Evolutionary conservation across 2,329 filamentous ascomycete genomes (phyloP).

Genomic region (Pseudogymnoascus sp.): DNA sequence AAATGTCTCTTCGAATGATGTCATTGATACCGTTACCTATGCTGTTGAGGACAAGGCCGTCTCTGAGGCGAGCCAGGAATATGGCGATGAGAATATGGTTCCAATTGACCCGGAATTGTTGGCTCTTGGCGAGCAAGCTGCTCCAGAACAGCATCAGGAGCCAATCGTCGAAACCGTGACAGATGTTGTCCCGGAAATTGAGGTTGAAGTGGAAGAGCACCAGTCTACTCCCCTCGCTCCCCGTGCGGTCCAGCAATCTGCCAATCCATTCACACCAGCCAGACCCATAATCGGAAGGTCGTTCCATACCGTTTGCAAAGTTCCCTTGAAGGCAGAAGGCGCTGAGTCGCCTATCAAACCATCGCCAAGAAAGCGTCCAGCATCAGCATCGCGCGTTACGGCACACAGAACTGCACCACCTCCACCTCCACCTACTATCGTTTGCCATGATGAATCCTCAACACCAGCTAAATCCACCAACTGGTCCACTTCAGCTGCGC

Average conservation of each 20-base stretch:
- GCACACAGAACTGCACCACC: slow-evolving; percentile 32
- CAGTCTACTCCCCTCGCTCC: slow-evolving; percentile 16
- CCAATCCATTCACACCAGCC: slow-evolving; percentile 49
- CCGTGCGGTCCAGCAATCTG: slow-evolving; percentile 22
- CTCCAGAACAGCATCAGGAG: slow-evolving; percentile 8
- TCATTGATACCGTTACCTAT: background rate
- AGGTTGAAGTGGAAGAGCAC: background rate
- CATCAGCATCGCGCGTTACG: slow-evolving; percentile 35
- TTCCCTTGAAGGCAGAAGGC: slow-evolving; percentile 61
- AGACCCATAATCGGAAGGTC: slow-evolving; percentile 41
- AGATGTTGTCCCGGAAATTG: slow-evolving; percentile 15
- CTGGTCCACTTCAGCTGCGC: slow-evolving; percentile 48
- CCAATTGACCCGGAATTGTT: slow-evolving; percentile 40
- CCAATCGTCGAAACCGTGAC: slow-evolving; percentile 16
- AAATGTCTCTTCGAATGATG: slow-evolving; percentile 12
- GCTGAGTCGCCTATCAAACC: slow-evolving; percentile 34
- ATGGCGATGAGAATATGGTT: slow-evolving; percentile 56
- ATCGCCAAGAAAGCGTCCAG: slow-evolving; percentile 32
- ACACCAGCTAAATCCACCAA: slow-evolving; percentile 41
- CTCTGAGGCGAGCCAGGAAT: slow-evolving; percentile 56
- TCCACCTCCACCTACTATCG: slow-evolving; percentile 15
- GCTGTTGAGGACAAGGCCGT: slow-evolving; percentile 24
- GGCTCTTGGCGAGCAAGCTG: slow-evolving; percentile 11
- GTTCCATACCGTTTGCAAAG: slow-evolving; percentile 69
- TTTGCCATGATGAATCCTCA: slow-evolving; percentile 24